Conservation (phyloP, 345 rosid species). For the Microthlaspi erraticum region DNA sequence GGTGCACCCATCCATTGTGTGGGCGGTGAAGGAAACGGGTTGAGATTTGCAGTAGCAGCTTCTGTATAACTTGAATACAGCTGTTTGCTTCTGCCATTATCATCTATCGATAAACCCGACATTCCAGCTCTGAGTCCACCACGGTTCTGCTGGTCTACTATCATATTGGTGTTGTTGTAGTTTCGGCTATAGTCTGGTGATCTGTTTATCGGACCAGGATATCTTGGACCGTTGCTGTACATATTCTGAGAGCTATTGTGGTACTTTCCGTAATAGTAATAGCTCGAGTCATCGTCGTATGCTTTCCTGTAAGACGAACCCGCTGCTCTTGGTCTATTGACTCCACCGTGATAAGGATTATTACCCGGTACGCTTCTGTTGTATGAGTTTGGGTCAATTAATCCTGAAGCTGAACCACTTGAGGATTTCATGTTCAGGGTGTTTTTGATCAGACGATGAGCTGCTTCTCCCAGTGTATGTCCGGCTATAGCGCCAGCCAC, state of each 20-base stretch:
- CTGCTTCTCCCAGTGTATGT: slow-evolving; percentile 82
- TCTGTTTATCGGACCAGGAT: slow-evolving; percentile 50
- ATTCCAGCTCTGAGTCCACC: slow-evolving; percentile 60
- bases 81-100: slow-evolving; percentile 48
- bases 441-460: slow-evolving; percentile 95
- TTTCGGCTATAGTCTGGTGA: slow-evolving; percentile 53
- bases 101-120: slow-evolving; percentile 60
- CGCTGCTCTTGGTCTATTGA: slow-evolving; percentile 56
- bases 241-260: slow-evolving; percentile 49
- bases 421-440: slow-evolving; percentile 74
- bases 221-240: slow-evolving; percentile 50
- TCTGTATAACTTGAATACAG: slow-evolving; percentile 41
- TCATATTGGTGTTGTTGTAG: slow-evolving; percentile 54
- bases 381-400: slow-evolving; percentile 52
- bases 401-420: slow-evolving; percentile 58
- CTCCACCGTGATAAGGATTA: slow-evolving; percentile 45
- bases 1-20: slow-evolving; percentile 60
- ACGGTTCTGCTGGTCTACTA: slow-evolving; percentile 54
- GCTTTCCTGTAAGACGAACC: slow-evolving; percentile 66
- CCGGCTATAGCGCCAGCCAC: slow-evolving; percentile 87
- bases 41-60: slow-evolving; percentile 47
- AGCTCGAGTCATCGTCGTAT: slow-evolving; percentile 49
- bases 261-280: slow-evolving; percentile 52
- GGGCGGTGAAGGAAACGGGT: slow-evolving; percentile 68
- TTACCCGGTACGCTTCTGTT: slow-evolving; percentile 49